Percentiles rank a stretch among this genome's conserved stretches.
These are phyloP conservation scores for Eutrema japonicum DNA, from an alignment of 345 rosid species.

Conservation along the genomic window DNA sequence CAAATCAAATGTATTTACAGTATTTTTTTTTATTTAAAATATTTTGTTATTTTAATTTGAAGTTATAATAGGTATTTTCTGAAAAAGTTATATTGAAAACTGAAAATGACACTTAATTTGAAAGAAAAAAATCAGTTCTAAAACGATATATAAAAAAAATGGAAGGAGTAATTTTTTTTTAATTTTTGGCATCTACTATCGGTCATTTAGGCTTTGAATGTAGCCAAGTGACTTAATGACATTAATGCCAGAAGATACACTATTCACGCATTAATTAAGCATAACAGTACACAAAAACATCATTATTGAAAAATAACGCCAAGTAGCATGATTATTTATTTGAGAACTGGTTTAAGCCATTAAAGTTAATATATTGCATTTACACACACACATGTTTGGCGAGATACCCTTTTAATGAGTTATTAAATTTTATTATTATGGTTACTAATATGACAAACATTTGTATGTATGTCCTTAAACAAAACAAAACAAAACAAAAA, in stretches of 20 bases:
- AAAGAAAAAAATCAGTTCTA: too few species aligned
- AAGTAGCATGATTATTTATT: background rate
- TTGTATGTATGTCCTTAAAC: too few species aligned
- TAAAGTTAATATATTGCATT: background rate
- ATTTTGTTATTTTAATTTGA: too few species aligned
- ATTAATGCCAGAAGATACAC: background rate
- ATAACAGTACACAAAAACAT: background rate
- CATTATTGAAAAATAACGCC: conserved; percentile 1
- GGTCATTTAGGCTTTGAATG: background rate
- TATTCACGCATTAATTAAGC: background rate
- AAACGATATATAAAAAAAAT: too few species aligned
- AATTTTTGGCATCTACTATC: background rate
- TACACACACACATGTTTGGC: background rate
- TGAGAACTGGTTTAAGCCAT: background rate
- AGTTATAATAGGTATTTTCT: too few species aligned
- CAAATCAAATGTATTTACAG: too few species aligned
- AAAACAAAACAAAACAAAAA: too few species aligned
- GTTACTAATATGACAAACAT: background rate
- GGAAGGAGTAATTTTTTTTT: background rate
- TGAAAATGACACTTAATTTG: too few species aligned
- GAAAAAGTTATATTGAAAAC: too few species aligned
- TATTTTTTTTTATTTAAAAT: too few species aligned
- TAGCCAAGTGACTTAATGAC: background rate
- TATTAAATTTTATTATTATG: background rate
- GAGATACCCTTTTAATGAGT: background rate